Base-by-base conservation (phyloP, 805 yeast species). In the Zygoascus ofunaensis region DNA sequence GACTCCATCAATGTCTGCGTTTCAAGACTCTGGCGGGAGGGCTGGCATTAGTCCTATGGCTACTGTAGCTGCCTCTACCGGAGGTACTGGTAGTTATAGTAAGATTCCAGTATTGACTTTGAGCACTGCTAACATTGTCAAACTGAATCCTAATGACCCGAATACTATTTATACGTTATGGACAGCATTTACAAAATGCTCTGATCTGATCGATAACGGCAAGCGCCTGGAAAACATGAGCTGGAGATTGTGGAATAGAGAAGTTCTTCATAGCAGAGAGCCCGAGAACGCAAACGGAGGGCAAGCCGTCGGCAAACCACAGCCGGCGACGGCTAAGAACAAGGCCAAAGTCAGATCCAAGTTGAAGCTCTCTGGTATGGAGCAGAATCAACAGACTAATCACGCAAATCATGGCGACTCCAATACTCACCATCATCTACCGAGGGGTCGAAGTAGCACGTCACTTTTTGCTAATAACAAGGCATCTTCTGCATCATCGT, bases 191-290 rank as follows among this genome's bases (percentile, higher is more conserved):
- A 52, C 65, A 34, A 61, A 62, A 39, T 62, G 66, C 49, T 55
- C 63, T n/a, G 56, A 59, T 49, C 48, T 50, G 39, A 49, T 64
- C 21, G 65, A 61, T 33, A 61, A 64, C 46, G 67, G 67, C 33
- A 49, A 63, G n/a, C 55, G 67, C 2, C 51, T 63, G n/a, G 67
- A 63, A 46, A 63, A 63, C 49, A 49, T 63, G 47, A 57, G 65
- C n/a, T 63, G 67, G 67, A 48, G 67, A 7, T 52, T 63, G 41
- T 61, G 64, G 65, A 62, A 58, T 43, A 49, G 61, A 41, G 63
- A 58, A 39, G 45, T 48, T 30, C 41, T 43, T 33, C 26, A 26
- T n/a, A 14, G 37, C 30, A 14, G 26, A 15, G 23, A 37, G 15
- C 20, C 8, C 7, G 17, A 39, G 14, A 17, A 8, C 14, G 15